Base-by-base conservation (phyloP, 495 filamentous ascomycete genomes). In the Arthonia radiata region DNA sequence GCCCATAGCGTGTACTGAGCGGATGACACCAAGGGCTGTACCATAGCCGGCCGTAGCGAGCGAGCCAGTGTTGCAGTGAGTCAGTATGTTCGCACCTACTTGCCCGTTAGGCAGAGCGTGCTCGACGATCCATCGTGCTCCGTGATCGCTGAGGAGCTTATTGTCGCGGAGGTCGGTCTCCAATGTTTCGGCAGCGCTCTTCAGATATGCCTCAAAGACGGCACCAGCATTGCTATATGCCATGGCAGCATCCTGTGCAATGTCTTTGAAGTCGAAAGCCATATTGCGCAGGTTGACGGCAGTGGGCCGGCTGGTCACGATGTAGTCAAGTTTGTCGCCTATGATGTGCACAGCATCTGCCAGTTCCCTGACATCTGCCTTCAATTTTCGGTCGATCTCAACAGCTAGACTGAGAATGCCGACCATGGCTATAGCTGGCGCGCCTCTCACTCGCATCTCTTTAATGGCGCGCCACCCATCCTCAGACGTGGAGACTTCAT, bases 61-160 rank as follows among this genome's bases (percentile, higher is more conserved):
- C 23, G 81, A 90, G 17, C 86, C 89, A 2, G 86, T 94, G 46
- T 97, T 97, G 51, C 86, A 97, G 49, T 97, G 86, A 13, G 86
- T 97, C 35, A 97, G 45, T 17, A 94, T 69, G 6, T 69, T 71
- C 11, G 68, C 56, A 41, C 54, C 56, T 25, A 44, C 54, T 17
- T 54, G 29, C 26, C 36, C 21, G 24, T 47, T 26, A 42, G 24
- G 40, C 37, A 28, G 28, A 35, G 39, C 22, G 35, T 68, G 52
- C 12, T 50, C 44, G 27, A 59, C 43, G 18, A 97, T 68, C 77
- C 83, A 97, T 36, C 68, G 61, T 3, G 80, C 77, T 7, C 86
- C 86, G 39, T 72, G 55, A 31, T 61, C 53, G 23, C 86, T 86
- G 42, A 97, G 93, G 5, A 53, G 60, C 37, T 70, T 60, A 46